Percentiles rank a stretch among this genome's conserved stretches.
phyloP scores from a whole-genome alignment of 352 stramenopile genomes.

The Pythium periplocum region DNA sequence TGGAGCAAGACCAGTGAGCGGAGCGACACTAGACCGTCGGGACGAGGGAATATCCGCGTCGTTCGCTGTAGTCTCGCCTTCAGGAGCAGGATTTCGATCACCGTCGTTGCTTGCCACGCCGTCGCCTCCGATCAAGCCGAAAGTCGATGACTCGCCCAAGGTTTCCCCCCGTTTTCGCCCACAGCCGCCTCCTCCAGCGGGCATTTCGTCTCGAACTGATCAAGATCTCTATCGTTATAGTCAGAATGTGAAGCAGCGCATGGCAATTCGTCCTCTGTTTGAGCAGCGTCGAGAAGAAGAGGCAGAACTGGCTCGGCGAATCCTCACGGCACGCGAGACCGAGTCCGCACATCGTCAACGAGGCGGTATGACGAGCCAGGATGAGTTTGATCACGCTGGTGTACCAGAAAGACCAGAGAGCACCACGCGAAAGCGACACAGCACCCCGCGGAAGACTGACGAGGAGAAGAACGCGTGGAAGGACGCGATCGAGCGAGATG shows the following conservation, averaged over 20 bases:
- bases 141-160: constrained; percentile 11
- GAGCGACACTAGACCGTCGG: not conserved
- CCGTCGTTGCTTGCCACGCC: not conserved
- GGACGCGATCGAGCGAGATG: not conserved
- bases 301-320: constrained; percentile 17
- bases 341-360: not conserved
- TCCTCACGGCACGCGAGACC: constrained; percentile 22
- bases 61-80: too few relatives aligned
- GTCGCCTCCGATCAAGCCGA: constrained; percentile 6
- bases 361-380: too few relatives aligned
- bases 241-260: constrained; percentile 42
- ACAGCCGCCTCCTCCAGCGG: constrained; percentile 25
- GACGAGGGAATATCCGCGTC: not conserved
- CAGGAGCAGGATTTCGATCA: too few relatives aligned
- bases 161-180: constrained; percentile 28
- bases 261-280: constrained; percentile 70
- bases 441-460: not conserved
- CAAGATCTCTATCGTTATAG: constrained; percentile 63
- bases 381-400: too few relatives aligned
- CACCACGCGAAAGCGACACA: too few relatives aligned
- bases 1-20: not conserved
- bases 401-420: not conserved
- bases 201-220: constrained; percentile 38
- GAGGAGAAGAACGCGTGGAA: not conserved
- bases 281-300: constrained; percentile 47